Percentiles rank a stretch among this genome's conserved stretches.
Conservation (phyloP, 1,284 basidiomycete species). For the Microbotryum intermedium region DNA sequence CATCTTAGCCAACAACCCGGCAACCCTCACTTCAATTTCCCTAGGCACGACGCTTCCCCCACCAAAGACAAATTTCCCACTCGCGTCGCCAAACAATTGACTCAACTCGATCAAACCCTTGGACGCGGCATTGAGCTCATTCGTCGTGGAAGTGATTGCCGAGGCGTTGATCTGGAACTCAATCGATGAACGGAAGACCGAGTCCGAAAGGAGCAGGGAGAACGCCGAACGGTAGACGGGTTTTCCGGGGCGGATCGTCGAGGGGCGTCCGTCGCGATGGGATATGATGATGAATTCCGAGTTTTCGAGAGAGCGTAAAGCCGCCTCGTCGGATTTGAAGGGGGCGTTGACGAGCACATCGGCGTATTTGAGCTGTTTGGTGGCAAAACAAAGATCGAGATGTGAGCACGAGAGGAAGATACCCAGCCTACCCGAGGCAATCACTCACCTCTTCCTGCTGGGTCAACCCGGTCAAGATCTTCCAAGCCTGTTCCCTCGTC, state of each 20-base stretch:
- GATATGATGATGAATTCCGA: slow-evolving; percentile 76
- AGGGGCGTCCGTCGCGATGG: slow-evolving; percentile 70
- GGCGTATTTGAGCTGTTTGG: slow-evolving; percentile 65
- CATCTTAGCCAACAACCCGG: slow-evolving; percentile 27
- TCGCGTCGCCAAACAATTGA: slow-evolving; percentile 24
- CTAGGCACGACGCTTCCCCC: slow-evolving; percentile 24
- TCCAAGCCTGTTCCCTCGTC: slow-evolving; percentile 83
- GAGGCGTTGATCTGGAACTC: slow-evolving; percentile 71
- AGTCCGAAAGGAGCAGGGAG: slow-evolving; percentile 64
- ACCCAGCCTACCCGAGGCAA: no score
- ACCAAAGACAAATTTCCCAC: slow-evolving; percentile 30
- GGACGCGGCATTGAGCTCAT: slow-evolving; percentile 61
- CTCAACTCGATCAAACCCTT: slow-evolving; percentile 47
- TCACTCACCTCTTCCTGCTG: slow-evolving; percentile 58
- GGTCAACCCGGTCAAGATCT: slow-evolving; percentile 65
- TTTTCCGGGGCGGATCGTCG: slow-evolving; percentile 75
- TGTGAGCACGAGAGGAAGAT: background rate
- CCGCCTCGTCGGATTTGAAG: slow-evolving; percentile 81
- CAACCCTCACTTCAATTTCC: slow-evolving; percentile 31
- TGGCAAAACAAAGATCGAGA: background rate
- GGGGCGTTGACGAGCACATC: slow-evolving; percentile 73
- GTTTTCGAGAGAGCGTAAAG: slow-evolving; percentile 77
- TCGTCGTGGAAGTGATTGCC: slow-evolving; percentile 58
- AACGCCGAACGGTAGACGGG: slow-evolving; percentile 84
- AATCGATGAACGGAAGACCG: slow-evolving; percentile 69